phyloP scores from a whole-genome alignment of 352 stramenopile genomes.

The Phytophthora constricta region DNA sequence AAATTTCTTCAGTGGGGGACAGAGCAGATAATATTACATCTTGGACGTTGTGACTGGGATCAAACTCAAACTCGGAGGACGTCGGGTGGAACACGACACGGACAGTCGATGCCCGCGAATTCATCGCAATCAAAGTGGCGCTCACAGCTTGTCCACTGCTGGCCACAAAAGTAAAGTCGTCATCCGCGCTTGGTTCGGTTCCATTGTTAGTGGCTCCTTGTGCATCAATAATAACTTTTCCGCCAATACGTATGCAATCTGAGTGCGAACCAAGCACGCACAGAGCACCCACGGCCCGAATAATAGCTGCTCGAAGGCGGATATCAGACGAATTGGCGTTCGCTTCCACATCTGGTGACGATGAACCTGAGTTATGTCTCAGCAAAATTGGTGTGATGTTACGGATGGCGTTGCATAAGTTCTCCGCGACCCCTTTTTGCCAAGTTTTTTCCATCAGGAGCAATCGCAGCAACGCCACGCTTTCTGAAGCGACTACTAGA shows the following conservation, averaged over 20 bases:
- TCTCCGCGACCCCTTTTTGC: conserved; percentile 64
- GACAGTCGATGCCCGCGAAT: conserved; percentile 62
- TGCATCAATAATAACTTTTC: conserved; percentile 71
- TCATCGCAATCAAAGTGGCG: conserved; percentile 83
- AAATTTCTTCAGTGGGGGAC: conserved; percentile 81
- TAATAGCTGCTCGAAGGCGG: conserved; percentile 71
- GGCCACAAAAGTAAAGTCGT: conserved; percentile 57
- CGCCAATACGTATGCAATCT: conserved; percentile 84
- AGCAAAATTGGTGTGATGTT: conserved; percentile 76
- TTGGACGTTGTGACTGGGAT: conserved; percentile 86
- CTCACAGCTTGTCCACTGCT: conserved; percentile 45
- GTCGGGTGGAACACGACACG: conserved; percentile 80
- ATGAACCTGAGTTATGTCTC: conserved; percentile 39
- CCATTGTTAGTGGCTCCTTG: conserved; percentile 38
- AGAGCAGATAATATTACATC: conserved; percentile 73
- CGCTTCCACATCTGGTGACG: conserved; percentile 3
- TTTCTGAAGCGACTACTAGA: conserved; percentile 79
- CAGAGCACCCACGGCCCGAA: conserved; percentile 80
- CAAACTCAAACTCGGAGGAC: conserved; percentile 63
- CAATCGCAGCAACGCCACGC: conserved; percentile 76
- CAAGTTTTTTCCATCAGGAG: conserved; percentile 76
- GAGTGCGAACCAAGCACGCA: conserved; percentile 87
- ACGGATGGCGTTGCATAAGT: conserved; percentile 72
- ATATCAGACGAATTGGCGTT: conserved; percentile 57
- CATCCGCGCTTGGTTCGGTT: conserved; percentile 46